phyloP scores from a whole-genome alignment of 1,139 yeast genomes.

The Suhomyces guaymorum region DNA sequence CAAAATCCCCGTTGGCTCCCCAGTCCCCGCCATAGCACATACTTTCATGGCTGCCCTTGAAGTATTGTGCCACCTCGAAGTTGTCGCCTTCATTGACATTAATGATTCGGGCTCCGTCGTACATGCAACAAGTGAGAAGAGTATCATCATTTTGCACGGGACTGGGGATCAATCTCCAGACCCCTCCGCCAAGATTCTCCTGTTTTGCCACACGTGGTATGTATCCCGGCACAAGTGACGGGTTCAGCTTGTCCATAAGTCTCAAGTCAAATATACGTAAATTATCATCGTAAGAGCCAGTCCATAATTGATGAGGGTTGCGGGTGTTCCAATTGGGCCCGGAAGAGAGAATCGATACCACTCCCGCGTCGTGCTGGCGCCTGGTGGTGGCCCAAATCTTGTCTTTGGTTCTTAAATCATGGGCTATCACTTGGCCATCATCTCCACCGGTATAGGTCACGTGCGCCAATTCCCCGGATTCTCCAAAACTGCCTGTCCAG shows the following conservation, averaged over 20 bases:
- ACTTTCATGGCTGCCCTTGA: conserved; percentile 77
- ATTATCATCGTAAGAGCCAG: conserved; percentile 91
- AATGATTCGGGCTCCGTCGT: conserved; percentile 83
- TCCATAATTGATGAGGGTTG: conserved; percentile 63
- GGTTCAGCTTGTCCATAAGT: conserved; percentile 41
- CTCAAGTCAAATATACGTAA: conserved; percentile 71
- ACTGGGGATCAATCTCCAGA: conserved; percentile 82
- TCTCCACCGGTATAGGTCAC: conserved; percentile 90
- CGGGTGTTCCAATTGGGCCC: conserved; percentile 39
- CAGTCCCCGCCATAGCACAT: conserved; percentile 97
- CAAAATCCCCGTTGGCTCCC: conserved; percentile 48
- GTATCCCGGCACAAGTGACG: conserved; percentile 45
- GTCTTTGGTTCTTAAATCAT: conserved; percentile 57
- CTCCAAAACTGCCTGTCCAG: conserved; percentile 85
- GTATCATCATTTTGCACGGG: conserved; percentile 44
- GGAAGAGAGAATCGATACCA: conserved; percentile 69
- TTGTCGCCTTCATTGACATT: conserved; percentile 28
- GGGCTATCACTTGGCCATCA: conserved; percentile 74
- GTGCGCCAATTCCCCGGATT: conserved; percentile 49
- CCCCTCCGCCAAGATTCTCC: conserved; percentile 83
- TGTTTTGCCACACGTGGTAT: conserved; percentile 47
- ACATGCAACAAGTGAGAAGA: conserved; percentile 87
- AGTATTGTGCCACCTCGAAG: conserved; percentile 49
- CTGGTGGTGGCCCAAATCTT: conserved; percentile 55
- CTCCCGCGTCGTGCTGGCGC: conserved; percentile 81